Base-by-base conservation (phyloP, 805 yeast species). In the Saccharomyces jurei region DNA sequence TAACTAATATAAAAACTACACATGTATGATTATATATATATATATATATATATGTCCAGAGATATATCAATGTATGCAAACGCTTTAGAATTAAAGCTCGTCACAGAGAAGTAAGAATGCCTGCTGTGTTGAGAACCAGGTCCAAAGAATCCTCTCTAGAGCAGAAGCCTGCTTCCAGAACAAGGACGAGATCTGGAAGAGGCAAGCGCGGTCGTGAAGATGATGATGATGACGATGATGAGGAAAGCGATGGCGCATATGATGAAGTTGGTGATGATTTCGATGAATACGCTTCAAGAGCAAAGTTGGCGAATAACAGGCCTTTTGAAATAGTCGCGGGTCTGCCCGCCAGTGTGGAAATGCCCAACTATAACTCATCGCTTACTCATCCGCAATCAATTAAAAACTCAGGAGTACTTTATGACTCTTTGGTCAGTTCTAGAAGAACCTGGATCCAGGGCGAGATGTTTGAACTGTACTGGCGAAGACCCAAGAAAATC, bases 381-480 rank as follows among this genome's bases (percentile, higher is more conserved):
- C 70, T 90, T 27, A 80, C 80, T 29, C 79, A 81, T 58, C 87
- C 96, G 1, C 71, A 89, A 26, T 78, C 87, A 0, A 77, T 86
- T 10, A 81, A 81, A 62, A 96, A 88, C 61, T 78, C 89, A 49
- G 89, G 88, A 0, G 86, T 86, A 0, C 65, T 87, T 8, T 86
- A 86, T 63, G 77, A 81, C 30, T 83, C 97, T 0, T 69, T 91
- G 53, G 77, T 86, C 63, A 80, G 81, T 41, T 91, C 97, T 0
- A 74, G 98, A 41, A 79, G 78, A 58, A 74, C 83, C 46, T 80
- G 88, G 87, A 67, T 84, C 57, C 64, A 83, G 69, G 76, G 85
- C 3, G 78, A 78, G 36, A 81, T 89, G 78, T 90, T 92, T 63
- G 81, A 81, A 56, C 75, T 86, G 49, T 89, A 83, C 62, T 92